phyloP scores from a whole-genome alignment of 2,329 filamentous ascomycete genomes.

The Blumeria hordei region DNA sequence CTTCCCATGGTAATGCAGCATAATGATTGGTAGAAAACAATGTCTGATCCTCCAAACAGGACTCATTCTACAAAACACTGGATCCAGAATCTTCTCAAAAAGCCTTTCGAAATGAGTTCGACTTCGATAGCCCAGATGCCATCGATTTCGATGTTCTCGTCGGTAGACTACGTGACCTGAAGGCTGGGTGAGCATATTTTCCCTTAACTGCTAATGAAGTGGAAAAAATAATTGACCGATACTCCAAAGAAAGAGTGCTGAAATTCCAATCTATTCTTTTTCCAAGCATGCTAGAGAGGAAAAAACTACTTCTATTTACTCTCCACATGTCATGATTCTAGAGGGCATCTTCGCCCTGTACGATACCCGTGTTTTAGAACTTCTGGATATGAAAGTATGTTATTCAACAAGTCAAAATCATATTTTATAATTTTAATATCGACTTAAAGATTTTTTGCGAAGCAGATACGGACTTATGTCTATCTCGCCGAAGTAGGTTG shows the following conservation, averaged over 20 bases:
- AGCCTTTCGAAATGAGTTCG: slow-evolving; percentile 78
- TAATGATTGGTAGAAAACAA: background rate
- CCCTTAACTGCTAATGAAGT: background rate
- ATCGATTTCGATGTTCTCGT: slow-evolving; percentile 86
- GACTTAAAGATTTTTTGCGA: slow-evolving; percentile 65
- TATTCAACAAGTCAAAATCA: background rate
- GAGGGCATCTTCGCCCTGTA: slow-evolving; percentile 93
- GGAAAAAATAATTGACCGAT: background rate
- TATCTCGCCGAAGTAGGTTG: slow-evolving; percentile 57
- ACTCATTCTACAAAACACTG: slow-evolving; percentile 91
- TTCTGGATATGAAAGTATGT: slow-evolving; percentile 68
- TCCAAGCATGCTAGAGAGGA: slow-evolving; percentile 62
- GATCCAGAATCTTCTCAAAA: slow-evolving; percentile 51
- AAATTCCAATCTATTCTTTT: slow-evolving; percentile 91
- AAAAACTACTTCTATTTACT: slow-evolving; percentile 74
- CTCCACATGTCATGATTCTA: slow-evolving; percentile 80
- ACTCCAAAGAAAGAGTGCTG: slow-evolving; percentile 45
- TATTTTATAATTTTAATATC: slow-evolving; percentile 2
- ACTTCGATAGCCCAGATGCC: slow-evolving; percentile 84
- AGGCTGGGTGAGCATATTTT: slow-evolving; percentile 45
- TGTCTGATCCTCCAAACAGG: slow-evolving; percentile 24
- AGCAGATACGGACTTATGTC: slow-evolving; percentile 80
- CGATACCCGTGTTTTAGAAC: slow-evolving; percentile 59
- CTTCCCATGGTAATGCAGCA: slow-evolving; percentile 53
- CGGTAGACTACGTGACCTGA: slow-evolving; percentile 57